Percentiles rank a stretch among this genome's conserved stretches.
These are phyloP conservation scores for Scleroderma bovista DNA, from an alignment of 768 basidiomycete genomes.

Conservation along the genomic window DNA sequence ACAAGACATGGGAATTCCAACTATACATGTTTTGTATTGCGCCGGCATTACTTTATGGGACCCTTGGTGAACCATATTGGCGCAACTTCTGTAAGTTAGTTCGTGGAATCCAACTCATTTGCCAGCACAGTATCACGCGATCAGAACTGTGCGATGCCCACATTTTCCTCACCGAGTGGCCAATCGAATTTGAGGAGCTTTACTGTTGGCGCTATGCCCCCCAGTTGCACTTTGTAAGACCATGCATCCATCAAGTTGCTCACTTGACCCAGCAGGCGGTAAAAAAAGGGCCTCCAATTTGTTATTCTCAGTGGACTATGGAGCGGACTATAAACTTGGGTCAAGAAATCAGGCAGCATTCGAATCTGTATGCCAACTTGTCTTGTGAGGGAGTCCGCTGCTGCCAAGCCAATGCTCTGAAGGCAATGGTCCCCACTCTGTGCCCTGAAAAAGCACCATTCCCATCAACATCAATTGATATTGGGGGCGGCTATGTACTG, in stretches of 20 bases:
- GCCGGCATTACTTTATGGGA: conserved; percentile 11
- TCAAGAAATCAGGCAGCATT: conserved; percentile 17
- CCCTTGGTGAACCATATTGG: conserved; percentile 15
- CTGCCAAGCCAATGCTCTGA: conserved; percentile 15
- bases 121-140: conserved; percentile 11
- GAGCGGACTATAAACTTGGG: conserved; percentile 24
- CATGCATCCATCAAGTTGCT: conserved; percentile 17
- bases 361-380: conserved; percentile 23
- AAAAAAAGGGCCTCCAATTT: conserved; percentile 16
- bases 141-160: conserved; percentile 10
- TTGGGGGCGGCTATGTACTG: conserved; percentile 11
- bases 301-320: conserved; percentile 23
- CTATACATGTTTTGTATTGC: conserved; percentile 15
- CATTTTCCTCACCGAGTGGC: conserved; percentile 14
- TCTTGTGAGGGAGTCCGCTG: conserved; percentile 15
- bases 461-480: conserved; percentile 2
- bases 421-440: not conserved
- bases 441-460: not conserved
- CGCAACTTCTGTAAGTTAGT: conserved; percentile 16
- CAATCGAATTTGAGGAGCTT: conserved; percentile 23
- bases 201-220: conserved; percentile 20
- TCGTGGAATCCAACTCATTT: conserved; percentile 14
- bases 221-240: conserved; percentile 26
- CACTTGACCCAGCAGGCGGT: conserved; percentile 20
- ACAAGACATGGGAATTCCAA: conserved; percentile 18